Conservation (phyloP, 257 asterid species). For the Buddleja alternifolia region DNA sequence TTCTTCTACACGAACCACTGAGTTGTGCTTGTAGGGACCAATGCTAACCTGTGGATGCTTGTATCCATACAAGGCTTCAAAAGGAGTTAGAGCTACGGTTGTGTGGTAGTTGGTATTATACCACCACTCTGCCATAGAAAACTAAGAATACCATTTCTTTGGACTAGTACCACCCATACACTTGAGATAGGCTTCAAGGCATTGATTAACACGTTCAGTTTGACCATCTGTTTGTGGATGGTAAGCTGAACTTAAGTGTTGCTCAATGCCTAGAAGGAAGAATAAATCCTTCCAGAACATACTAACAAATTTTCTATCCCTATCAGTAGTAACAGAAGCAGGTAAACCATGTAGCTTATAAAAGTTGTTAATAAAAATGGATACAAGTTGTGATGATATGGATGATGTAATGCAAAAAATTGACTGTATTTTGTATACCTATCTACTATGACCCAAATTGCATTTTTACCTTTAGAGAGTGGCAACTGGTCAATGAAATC, state of each 20-base stretch:
- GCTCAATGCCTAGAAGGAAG: too few relatives aligned
- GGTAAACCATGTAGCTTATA: too few relatives aligned
- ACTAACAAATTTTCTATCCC: too few relatives aligned
- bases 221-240: neutral
- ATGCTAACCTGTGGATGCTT: neutral
- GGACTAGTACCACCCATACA: neutral
- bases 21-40: neutral
- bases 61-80: neutral
- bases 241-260: neutral
- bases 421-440: too few relatives aligned
- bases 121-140: neutral
- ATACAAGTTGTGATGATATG: too few relatives aligned
- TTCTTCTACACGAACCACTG: neutral
- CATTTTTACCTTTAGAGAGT: too few relatives aligned
- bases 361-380: too few relatives aligned
- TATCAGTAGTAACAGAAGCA: too few relatives aligned
- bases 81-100: neutral
- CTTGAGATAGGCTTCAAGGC: neutral
- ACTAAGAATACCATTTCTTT: neutral
- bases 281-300: too few relatives aligned
- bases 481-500: too few relatives aligned
- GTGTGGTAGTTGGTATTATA: neutral
- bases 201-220: neutral
- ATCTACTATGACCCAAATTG: too few relatives aligned
- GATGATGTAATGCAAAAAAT: too few relatives aligned